These are phyloP conservation scores for Nemania sp. DNA, from an alignment of 2,329 filamentous ascomycete genomes.

Conservation along the genomic window DNA sequence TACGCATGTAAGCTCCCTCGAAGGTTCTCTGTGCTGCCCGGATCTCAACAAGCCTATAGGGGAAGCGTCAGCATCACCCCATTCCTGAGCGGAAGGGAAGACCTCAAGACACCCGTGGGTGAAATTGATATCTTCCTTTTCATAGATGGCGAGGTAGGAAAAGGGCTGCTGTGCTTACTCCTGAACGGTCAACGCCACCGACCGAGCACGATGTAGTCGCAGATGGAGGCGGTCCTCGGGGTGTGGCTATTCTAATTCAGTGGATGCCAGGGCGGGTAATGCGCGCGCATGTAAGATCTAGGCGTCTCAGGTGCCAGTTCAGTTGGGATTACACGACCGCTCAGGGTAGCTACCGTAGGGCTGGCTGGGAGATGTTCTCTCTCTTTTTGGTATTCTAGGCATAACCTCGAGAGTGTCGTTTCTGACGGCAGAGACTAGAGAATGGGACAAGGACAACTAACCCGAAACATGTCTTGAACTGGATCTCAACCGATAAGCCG, in stretches of 20 bases:
- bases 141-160: neutral
- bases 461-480: constrained; percentile 33
- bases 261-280: neutral
- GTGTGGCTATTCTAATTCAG: constrained; percentile 34
- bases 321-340: constrained; percentile 1
- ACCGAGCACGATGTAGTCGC: constrained; percentile 81
- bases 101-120: neutral
- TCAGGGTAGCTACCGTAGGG: neutral
- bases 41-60: constrained; percentile 77
- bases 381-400: neutral
- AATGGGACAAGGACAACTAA: constrained; percentile 25
- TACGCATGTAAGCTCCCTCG: constrained; percentile 95
- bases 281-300: constrained; percentile 1
- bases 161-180: constrained; percentile 56
- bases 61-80: constrained; percentile 8
- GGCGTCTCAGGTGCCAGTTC: neutral
- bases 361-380: neutral
- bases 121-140: too few species aligned
- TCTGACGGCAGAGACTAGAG: neutral
- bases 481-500: neutral
- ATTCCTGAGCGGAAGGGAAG: neutral
- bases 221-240: constrained; percentile 66
- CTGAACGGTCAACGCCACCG: constrained; percentile 76
- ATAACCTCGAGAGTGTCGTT: neutral
- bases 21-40: constrained; percentile 95